A percentile compares a stretch with the other conserved stretches of the same genome.
phyloP scores from a whole-genome alignment of 2,329 filamentous ascomycete species.

The Macrophomina pseudophaseolina region DNA sequence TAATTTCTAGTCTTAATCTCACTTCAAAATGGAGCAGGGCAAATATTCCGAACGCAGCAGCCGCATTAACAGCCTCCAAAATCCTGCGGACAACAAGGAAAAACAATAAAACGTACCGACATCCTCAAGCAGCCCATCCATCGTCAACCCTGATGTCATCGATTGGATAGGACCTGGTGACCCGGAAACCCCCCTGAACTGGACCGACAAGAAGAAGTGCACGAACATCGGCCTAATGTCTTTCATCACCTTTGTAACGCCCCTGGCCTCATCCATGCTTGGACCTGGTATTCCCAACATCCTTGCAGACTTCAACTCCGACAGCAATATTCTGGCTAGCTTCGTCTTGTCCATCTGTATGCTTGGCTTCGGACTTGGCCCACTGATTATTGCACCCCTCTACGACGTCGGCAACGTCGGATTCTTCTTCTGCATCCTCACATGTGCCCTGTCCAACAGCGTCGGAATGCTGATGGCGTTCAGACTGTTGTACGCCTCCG shows the following conservation, averaged over 20 bases:
- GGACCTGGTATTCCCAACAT: slow-evolving; percentile 34
- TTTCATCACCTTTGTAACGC: slow-evolving; percentile 44
- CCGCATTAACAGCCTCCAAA: background rate
- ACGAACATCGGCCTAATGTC: slow-evolving; percentile 40
- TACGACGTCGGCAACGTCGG: slow-evolving; percentile 50
- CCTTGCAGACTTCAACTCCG: slow-evolving; percentile 38
- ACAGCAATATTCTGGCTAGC: slow-evolving; percentile 38
- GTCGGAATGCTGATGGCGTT: slow-evolving; percentile 46
- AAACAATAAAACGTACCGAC: background rate
- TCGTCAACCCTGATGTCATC: slow-evolving; percentile 9
- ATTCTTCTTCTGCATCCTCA: slow-evolving; percentile 58
- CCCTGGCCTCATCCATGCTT: slow-evolving; percentile 47
- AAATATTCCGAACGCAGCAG: background rate
- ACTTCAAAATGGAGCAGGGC: background rate
- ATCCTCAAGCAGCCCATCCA: background rate
- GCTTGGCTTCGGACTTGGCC: slow-evolving; percentile 46
- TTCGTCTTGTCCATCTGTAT: slow-evolving; percentile 48
- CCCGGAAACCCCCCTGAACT: slow-evolving; percentile 47
- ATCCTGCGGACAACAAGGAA: background rate
- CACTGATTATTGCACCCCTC: slow-evolving; percentile 43
- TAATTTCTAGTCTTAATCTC: background rate
- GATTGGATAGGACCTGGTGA: slow-evolving; percentile 31
- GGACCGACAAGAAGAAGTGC: slow-evolving; percentile 44
- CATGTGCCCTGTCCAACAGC: slow-evolving; percentile 42
- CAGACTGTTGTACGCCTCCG: slow-evolving; percentile 50